Base-by-base conservation (phyloP, 2,329 filamentous ascomycete genomes). In the Diplocarpon mali region DNA sequence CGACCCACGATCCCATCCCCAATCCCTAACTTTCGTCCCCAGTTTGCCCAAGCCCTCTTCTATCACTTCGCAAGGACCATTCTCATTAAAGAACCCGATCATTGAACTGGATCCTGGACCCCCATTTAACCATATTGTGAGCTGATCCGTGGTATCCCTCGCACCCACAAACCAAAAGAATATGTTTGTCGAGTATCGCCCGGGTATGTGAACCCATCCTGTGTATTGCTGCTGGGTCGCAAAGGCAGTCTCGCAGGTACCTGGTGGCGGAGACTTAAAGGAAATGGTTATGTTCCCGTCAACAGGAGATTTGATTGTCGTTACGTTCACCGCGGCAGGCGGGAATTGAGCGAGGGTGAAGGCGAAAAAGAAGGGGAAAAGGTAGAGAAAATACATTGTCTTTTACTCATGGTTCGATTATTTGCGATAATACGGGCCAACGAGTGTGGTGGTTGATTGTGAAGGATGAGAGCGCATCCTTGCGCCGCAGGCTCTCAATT, bases 51-150 rank as follows among this genome's bases (percentile, higher is more conserved):
- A 51, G 16, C 69, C 65, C 46, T 65, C 59, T 57, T 76, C 64
- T 34, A 76, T 58, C 28, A 75, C 61, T 53, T 72, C 63, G 52
- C 67, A 76, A 20, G 69, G 70, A 3, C 79, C 79, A 44, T 72
- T 68, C 54, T 78, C 78, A 6, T 67, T 66, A 54, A 83, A 83
- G 53, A 83, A 67, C 20, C 78, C 78, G 45, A 77, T 69, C 68
- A 83, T 71, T 42, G 76, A 80, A 57, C 75, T 80, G 37, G 70
- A 70, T 4, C 80, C 80, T 1, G 80, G 79, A 1, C 80, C 79
- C 40, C 80, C 80, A 60, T 81, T 82, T 51, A 84, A 67, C 75
- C 76, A 83, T 56, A 83, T 72, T 2, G 76, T 73, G 38, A 80
- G 58, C 28, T 68, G 68, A 63, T 51, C 65, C 59, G 50, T 75